phyloP scores from a whole-genome alignment of 2,329 filamentous ascomycete genomes.

The Cladosporium sp. region DNA sequence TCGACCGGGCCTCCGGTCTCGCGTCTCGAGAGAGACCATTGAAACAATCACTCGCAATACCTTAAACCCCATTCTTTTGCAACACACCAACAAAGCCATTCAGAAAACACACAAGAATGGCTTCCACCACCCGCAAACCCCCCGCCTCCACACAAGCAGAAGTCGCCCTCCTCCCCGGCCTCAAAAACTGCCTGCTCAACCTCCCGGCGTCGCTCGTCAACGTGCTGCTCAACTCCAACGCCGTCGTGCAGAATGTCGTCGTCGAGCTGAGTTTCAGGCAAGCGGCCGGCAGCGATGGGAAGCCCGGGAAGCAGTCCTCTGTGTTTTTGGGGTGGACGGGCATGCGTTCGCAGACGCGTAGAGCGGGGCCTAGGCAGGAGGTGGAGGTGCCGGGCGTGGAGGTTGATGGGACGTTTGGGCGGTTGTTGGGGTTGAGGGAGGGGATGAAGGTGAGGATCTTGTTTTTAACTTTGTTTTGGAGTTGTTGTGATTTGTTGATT shows the following conservation, averaged over 20 bases:
- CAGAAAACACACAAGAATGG: no score
- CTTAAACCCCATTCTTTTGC: neutral
- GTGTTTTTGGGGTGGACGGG: conserved; percentile 95
- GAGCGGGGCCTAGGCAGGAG: conserved; percentile 62
- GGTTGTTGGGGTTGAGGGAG: conserved; percentile 73
- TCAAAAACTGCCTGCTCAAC: conserved; percentile 95
- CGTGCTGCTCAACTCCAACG: conserved; percentile 84
- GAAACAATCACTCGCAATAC: neutral
- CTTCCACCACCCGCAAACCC: conserved; percentile 4
- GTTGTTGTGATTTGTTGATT: neutral
- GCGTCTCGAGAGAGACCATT: neutral
- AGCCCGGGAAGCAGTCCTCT: conserved; percentile 58
- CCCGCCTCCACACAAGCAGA: conserved; percentile 58
- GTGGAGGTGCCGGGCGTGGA: conserved; percentile 79
- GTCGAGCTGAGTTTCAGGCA: conserved; percentile 82
- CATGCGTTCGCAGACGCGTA: conserved; percentile 84
- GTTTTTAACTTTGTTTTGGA: neutral
- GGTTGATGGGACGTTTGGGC: conserved; percentile 81
- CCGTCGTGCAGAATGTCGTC: conserved; percentile 92
- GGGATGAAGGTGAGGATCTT: conserved; percentile 70
- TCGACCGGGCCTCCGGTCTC: neutral
- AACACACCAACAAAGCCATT: no score
- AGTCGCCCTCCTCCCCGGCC: conserved; percentile 73
- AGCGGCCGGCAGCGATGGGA: conserved; percentile 40
- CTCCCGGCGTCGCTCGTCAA: conserved; percentile 82